These are phyloP conservation scores for Fonsecaea monophora DNA, from an alignment of 2,329 filamentous ascomycete species.

Conservation along the genomic window DNA sequence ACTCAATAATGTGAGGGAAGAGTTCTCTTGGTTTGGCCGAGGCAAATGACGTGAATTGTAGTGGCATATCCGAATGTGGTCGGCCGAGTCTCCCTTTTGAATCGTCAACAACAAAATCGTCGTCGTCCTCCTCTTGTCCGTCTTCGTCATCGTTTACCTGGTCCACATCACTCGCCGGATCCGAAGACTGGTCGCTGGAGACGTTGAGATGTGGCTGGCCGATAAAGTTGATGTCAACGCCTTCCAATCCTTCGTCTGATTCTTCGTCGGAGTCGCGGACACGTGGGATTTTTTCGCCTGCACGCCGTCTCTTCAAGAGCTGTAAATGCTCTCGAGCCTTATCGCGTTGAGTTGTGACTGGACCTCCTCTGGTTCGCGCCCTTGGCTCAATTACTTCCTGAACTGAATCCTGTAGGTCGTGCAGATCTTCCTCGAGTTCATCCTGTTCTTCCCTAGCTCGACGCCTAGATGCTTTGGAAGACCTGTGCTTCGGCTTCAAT, in stretches of 20 bases:
- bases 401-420: constrained; percentile 54
- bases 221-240: constrained; percentile 37
- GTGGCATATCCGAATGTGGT: constrained; percentile 65
- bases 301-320: constrained; percentile 51
- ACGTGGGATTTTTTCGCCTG: constrained; percentile 48
- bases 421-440: constrained; percentile 55
- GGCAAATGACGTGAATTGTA: constrained; percentile 71
- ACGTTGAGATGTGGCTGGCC: constrained; percentile 22
- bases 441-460: constrained; percentile 45
- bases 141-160: constrained; percentile 33
- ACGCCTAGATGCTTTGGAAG: constrained; percentile 13
- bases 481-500: constrained; percentile 10
- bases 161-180: constrained; percentile 30
- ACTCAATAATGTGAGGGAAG: constrained; percentile 76
- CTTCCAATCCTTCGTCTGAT: constrained; percentile 37
- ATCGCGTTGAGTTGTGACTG: constrained; percentile 49
- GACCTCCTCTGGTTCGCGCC: constrained; percentile 51
- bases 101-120: constrained; percentile 71
- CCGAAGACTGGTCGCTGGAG: constrained; percentile 4
- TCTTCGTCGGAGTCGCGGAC: constrained; percentile 42
- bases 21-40: constrained; percentile 73
- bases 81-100: constrained; percentile 61
- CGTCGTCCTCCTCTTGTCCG: constrained; percentile 58
- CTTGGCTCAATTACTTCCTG: constrained; percentile 44
- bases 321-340: constrained; percentile 52